Evolutionary conservation across 305 asterid species (phyloP), one percentile per base, ranked within the genome.

Genomic region (Fraxinus baroniana): DNA sequence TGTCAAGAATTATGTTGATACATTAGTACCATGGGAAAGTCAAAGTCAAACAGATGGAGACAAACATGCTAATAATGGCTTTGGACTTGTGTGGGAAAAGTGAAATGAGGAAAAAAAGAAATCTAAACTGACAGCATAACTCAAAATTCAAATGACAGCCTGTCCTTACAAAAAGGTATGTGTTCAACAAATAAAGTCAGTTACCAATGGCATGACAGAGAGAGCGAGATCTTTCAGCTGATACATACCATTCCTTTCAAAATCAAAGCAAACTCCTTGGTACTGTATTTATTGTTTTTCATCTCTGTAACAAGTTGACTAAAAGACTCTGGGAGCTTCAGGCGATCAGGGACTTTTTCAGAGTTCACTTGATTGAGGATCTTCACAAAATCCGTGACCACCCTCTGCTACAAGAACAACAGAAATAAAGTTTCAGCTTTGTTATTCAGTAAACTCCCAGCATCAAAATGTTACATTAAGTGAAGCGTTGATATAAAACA

Each of bases 151-250:
- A 70, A 70, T 4, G 24, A 5, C 5, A 71, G 44, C 30, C 22
- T 32, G 39, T 13, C 22, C 12, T 71, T 15, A 5, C 44, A 30
- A 32, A 55, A 71, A 71, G 20, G 74, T 28, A 13, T 5, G 39
- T 20, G 39, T 28, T 70, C 75, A 32, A 55, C 77, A 52, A 17
- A 39, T 73, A 78, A 24, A 82, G 46, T 78, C 80, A 55, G 3
- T 55, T 24, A 2, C 64, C 64, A 78, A 80, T 81, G 81, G 64
- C 72, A 76, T 64, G 76, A 77, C 36, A 66, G n/a, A 24, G n/a
- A 64, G 80, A 39, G 77, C 80, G 62, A 76, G 85, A 71, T 15
- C 15, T 70, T 71, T 32, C 18, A 77, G 71, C 57, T 37, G 80
- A 74, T 36, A 77, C 90, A 26, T 26, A 1, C 3, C 33, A 30